phyloP scores from a whole-genome alignment of 164 flowering plant species.

The Taxillus chinensis region DNA sequence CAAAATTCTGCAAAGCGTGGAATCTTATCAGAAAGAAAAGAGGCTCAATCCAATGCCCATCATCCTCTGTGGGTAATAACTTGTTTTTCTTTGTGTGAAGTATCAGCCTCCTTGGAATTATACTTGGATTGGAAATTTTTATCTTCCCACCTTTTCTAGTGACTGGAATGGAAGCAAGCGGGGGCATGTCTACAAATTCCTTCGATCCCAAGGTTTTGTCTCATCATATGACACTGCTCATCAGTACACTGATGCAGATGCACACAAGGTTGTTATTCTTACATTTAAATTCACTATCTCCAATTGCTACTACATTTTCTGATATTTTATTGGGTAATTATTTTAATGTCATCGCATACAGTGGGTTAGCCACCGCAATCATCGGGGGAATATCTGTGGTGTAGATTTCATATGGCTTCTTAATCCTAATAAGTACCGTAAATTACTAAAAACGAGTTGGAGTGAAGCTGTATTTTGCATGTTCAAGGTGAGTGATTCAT shows the following conservation, averaged over 20 bases:
- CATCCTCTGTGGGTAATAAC: conserved; percentile 75
- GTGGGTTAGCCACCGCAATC: conserved; percentile 99
- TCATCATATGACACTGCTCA: conserved; percentile 98
- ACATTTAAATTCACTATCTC: background rate
- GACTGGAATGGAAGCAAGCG: conserved; percentile 99
- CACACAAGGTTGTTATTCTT: conserved; percentile 58
- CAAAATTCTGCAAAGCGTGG: conserved; percentile 78
- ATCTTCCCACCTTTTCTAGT: conserved; percentile 20
- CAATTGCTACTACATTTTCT: background rate
- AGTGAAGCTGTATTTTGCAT: conserved; percentile 83
- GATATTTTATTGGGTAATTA: background rate
- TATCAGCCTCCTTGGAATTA: conserved; percentile 3
- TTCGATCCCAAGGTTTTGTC: conserved; percentile 90
- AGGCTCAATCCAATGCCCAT: conserved; percentile 70
- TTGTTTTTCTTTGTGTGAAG: background rate
- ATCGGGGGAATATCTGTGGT: conserved; percentile 87
- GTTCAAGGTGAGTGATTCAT: conserved; percentile 56
- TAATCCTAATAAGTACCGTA: conserved; percentile 60
- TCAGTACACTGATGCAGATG: conserved; percentile 85
- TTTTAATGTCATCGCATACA: conserved; percentile 15
- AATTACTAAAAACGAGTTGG: conserved; percentile 81
- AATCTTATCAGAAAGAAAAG: conserved; percentile 78
- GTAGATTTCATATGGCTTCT: conserved; percentile 99
- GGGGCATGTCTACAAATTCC: conserved; percentile 91
- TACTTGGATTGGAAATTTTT: background rate